Evolutionary conservation across 306 rosid species (phyloP), one percentile per base, ranked within the genome.

Genomic region (Citrullus mucosospermus): DNA sequence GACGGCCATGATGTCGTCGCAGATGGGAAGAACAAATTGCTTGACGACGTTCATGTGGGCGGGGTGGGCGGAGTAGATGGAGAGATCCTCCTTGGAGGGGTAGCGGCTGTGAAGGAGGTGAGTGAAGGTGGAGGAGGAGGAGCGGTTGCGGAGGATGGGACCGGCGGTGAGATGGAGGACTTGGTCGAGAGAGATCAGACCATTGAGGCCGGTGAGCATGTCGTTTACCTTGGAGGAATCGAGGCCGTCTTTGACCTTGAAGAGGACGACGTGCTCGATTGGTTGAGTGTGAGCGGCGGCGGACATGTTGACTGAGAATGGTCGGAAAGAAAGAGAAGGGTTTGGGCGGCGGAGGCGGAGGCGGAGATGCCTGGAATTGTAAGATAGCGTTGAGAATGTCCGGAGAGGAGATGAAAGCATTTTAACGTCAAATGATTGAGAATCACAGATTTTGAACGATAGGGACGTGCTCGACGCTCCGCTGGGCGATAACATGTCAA

Each of bases 91-190:
- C 58, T 89, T 92, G 83, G 97, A 77, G 1, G 2, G 78, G 90
- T 88, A 95, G 80, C 97, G 97, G 80, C 83, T 88, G 56, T 95
- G 97, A 63, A 95, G 97, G 83, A 89, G 75, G 89, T 95, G 97
- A 36, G 97, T 95, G 87, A 92, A 95, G 43, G 79, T 57, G 58
- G 84, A 54, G 53, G 93, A 65, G 14, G 93, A 82, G 81, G 98
- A 89, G 14, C 96, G 82, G 78, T 68, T 86, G 77, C 89, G 89
- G 17, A 89, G 88, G 69, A 95, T 28, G 0, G 97, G 97, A 0
- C 89, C 90, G 76, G 89, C 96, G 17, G 84, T 60, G 72, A 95
- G 85, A 82, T 91, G 91, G 81, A 85, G 86, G 14, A 90, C 94
- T 8, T 83, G 84, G 63, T 85, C 87, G 50, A 95, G 89, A 0